phyloP scores from a whole-genome alignment of 768 basidiomycete species.

The Mycena belliarum region DNA sequence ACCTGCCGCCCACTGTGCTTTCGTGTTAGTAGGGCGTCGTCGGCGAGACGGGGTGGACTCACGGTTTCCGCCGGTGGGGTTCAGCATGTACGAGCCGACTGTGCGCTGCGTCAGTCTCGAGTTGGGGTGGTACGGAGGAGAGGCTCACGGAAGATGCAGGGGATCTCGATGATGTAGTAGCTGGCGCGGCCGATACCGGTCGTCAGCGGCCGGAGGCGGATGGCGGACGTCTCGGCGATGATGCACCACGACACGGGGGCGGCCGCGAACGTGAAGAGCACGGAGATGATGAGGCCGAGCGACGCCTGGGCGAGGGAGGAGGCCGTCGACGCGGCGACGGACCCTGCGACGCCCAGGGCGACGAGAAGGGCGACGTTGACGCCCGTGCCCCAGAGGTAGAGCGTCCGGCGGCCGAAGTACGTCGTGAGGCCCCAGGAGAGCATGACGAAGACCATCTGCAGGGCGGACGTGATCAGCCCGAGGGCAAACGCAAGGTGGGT shows the following conservation, averaged over 20 bases:
- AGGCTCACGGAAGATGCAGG: slow-evolving; percentile 21
- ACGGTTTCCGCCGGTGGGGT: slow-evolving; percentile 22
- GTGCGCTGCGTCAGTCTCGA: background rate
- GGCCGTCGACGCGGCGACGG: background rate
- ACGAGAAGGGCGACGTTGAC: slow-evolving; percentile 22
- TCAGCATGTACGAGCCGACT: slow-evolving; percentile 20
- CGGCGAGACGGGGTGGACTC: background rate
- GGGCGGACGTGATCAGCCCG: slow-evolving; percentile 22
- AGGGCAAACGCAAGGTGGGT: slow-evolving; percentile 19
- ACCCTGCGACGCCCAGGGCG: slow-evolving; percentile 17
- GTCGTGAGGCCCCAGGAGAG: slow-evolving; percentile 23
- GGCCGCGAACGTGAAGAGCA: slow-evolving; percentile 20
- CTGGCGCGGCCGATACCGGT: slow-evolving; percentile 20
- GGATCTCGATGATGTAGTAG: slow-evolving; percentile 23
- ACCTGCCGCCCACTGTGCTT: slow-evolving; percentile 15
- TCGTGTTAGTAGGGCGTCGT: slow-evolving; percentile 4
- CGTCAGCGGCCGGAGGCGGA: slow-evolving; percentile 19
- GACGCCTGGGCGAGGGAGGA: slow-evolving; percentile 11
- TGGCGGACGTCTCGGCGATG: slow-evolving; percentile 18
- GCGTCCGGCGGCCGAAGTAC: slow-evolving; percentile 16
- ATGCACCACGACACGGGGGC: slow-evolving; percentile 18
- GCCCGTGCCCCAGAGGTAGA: slow-evolving; percentile 22
- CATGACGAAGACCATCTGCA: slow-evolving; percentile 23
- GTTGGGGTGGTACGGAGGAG: background rate
- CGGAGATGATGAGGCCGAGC: slow-evolving; percentile 21